Percentiles rank a stretch among this genome's conserved stretches.
Evolutionary conservation across 768 basidiomycete species (phyloP).

Genomic region (Phaffia tasmanica): DNA sequence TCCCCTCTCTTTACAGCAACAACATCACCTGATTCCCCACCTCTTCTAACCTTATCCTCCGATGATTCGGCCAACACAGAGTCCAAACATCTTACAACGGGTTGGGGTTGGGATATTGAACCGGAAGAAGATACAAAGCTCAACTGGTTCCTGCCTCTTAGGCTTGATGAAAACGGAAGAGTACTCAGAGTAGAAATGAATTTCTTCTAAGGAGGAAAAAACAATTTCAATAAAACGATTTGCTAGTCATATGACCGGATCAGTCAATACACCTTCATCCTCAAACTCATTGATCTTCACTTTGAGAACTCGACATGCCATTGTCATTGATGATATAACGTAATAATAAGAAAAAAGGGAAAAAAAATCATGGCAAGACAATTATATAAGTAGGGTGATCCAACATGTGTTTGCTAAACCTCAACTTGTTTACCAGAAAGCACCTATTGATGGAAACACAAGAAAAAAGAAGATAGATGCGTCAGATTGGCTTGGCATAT

Average conservation of each 20-base stretch:
- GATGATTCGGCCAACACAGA: conserved; percentile 8
- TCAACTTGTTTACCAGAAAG: conserved; percentile 10
- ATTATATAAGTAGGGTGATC: not conserved
- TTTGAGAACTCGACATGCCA: too few species aligned
- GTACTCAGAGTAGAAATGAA: too few species aligned
- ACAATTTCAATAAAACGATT: too few species aligned
- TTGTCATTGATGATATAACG: not conserved
- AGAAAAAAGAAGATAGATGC: not conserved
- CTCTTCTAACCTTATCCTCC: not conserved
- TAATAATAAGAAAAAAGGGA: not conserved
- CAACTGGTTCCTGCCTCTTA: conserved; percentile 33
- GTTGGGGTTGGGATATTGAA: conserved; percentile 64
- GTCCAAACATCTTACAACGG: conserved; percentile 8
- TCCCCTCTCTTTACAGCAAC: conserved; percentile 1
- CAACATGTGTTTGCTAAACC: not conserved
- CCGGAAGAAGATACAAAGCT: conserved; percentile 52
- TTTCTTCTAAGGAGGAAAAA: too few species aligned
- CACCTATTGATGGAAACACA: not conserved
- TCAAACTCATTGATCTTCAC: too few species aligned
- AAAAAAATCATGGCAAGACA: not conserved
- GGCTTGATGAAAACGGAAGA: conserved; percentile 20
- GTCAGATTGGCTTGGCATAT: not conserved
- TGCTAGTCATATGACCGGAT: too few species aligned
- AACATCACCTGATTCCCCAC: not conserved
- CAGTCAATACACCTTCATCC: too few species aligned